These are phyloP conservation scores for Pholiota molesta DNA, from an alignment of 768 basidiomycete species.

Conservation along the genomic window DNA sequence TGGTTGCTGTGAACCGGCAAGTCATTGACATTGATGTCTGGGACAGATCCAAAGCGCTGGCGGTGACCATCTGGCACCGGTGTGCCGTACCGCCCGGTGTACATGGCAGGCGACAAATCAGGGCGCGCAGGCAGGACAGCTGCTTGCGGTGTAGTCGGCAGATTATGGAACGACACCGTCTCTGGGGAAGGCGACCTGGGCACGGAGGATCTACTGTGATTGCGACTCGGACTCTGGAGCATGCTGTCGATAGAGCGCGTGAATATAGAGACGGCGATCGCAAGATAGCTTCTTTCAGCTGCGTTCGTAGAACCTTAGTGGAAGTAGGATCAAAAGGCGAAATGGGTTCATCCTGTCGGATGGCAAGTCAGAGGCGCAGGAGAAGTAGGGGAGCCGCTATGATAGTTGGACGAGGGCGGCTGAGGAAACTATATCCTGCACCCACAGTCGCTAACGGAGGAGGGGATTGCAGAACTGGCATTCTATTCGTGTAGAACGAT, in stretches of 20 bases:
- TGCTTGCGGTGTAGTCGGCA: constrained; percentile 29
- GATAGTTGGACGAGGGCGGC: constrained; percentile 8
- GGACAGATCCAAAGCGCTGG: constrained; percentile 12
- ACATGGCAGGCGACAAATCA: constrained; percentile 16
- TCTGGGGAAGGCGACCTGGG: constrained; percentile 30
- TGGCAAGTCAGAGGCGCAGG: not conserved
- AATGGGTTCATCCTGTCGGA: not conserved
- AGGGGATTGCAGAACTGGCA: constrained; percentile 8
- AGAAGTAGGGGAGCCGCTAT: not conserved
- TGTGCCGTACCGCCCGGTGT: constrained; percentile 1
- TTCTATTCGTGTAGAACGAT: constrained; percentile 11
- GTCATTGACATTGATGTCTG: constrained; percentile 9
- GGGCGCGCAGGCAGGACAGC: constrained; percentile 27
- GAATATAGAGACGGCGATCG: constrained; percentile 2
- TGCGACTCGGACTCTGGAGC: constrained; percentile 12
- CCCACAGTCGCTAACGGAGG: constrained; percentile 14
- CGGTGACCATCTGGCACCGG: constrained; percentile 8
- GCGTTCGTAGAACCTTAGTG: not conserved
- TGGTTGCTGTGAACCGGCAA: constrained; percentile 1
- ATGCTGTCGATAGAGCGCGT: not conserved
- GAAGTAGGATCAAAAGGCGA: not conserved
- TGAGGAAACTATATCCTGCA: constrained; percentile 16
- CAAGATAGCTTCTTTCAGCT: not conserved
- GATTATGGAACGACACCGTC: constrained; percentile 17
- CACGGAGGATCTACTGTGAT: constrained; percentile 22